A percentile compares a stretch with the other conserved stretches of the same genome.
These are phyloP conservation scores for Kazachstania bromeliacearum DNA, from an alignment of 805 yeast genomes.

Conservation along the genomic window DNA sequence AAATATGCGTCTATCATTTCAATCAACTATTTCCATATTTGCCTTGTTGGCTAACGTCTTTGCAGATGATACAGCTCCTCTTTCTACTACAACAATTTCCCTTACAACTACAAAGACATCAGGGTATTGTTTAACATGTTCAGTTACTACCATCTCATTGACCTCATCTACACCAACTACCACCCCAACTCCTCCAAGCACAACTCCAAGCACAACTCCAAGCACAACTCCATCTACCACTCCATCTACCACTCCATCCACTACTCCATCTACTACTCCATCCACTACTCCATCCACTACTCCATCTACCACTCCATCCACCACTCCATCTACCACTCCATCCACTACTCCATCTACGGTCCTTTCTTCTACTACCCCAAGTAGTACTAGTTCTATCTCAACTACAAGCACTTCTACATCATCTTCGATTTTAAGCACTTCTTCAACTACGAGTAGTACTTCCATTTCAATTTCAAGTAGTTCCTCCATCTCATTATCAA, in stretches of 20 bases:
- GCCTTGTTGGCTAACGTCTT: not conserved
- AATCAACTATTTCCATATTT: not conserved
- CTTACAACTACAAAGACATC: conserved; percentile 1
- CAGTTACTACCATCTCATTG: not conserved
- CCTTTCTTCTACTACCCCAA: not conserved
- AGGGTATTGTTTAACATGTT: not conserved
- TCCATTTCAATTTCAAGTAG: not conserved
- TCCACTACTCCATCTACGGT: not conserved
- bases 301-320: not conserved
- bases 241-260: not conserved
- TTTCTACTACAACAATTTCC: not conserved
- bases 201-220: conserved; percentile 1
- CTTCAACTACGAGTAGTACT: not conserved
- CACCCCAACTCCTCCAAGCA: conserved; percentile 1
- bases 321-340: not conserved
- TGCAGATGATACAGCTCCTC: not conserved
- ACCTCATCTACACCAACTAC: not conserved
- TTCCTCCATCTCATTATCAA: not conserved
- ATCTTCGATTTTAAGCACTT: not conserved
- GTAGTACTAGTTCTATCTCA: not conserved
- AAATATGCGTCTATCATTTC: not conserved
- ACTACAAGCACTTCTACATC: not conserved
- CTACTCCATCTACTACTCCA: not conserved
- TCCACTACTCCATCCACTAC: conserved; percentile 6
- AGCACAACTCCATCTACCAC: not conserved